A percentile compares a stretch with the other conserved stretches of the same genome.
Conservation (phyloP, 1,284 basidiomycete species). For the Ceratobasidium sp. region DNA sequence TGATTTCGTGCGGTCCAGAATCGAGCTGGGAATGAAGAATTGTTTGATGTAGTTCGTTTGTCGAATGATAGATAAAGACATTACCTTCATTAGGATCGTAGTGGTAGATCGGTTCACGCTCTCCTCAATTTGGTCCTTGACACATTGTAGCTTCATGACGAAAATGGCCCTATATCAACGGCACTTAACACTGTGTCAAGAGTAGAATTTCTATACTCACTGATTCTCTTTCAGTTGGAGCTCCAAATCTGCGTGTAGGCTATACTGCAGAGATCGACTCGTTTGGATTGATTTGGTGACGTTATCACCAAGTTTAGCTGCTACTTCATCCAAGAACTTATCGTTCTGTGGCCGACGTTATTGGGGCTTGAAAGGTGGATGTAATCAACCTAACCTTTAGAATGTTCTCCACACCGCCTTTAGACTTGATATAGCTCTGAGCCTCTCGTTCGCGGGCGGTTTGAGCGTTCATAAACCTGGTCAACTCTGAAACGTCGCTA, state of each 20-base stretch:
- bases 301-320: conserved; percentile 15
- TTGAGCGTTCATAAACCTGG: conserved; percentile 25
- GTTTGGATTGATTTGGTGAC: conserved; percentile 16
- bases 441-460: conserved; percentile 29
- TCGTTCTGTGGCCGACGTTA: neutral
- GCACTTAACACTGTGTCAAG: neutral
- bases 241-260: conserved; percentile 15
- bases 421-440: conserved; percentile 3
- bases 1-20: conserved; percentile 25
- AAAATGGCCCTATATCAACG: conserved; percentile 3
- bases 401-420: conserved; percentile 22
- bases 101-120: conserved; percentile 15
- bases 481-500: conserved; percentile 2
- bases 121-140: conserved; percentile 17
- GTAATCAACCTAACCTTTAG: conserved; percentile 1
- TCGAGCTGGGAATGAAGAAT: neutral
- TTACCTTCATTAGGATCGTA: conserved; percentile 18
- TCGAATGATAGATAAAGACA: neutral
- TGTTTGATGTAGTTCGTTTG: neutral
- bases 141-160: conserved; percentile 15
- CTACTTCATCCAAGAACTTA: conserved; percentile 16
- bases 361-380: neutral
- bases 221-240: conserved; percentile 27
- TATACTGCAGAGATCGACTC: conserved; percentile 17
- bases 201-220: neutral